Conservation (phyloP, 202 grass and related monocot species). For the Cymbopogon flexuosus region DNA sequence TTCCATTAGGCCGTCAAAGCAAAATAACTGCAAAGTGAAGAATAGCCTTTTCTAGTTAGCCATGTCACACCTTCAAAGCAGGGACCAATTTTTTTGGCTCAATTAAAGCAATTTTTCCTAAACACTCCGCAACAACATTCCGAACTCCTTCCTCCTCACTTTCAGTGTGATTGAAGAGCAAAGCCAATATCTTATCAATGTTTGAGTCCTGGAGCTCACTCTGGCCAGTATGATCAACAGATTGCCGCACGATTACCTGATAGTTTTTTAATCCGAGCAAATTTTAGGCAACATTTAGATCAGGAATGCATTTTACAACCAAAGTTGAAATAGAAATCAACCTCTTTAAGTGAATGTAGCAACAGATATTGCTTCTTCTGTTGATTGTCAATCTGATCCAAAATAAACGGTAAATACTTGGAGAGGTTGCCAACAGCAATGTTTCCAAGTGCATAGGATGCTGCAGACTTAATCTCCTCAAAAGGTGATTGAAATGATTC, state of each 20-base stretch:
- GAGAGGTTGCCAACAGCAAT: constrained; percentile 98
- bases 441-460: constrained; percentile 97
- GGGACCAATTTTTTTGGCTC: constrained; percentile 89
- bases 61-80: constrained; percentile 64
- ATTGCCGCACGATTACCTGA: constrained; percentile 93
- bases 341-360: constrained; percentile 99
- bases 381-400: constrained; percentile 99
- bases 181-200: constrained; percentile 89
- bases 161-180: constrained; percentile 99
- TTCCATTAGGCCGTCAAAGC: background rate
- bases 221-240: constrained; percentile 71
- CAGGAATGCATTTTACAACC: background rate
- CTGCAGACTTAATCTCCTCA: constrained; percentile 99
- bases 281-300: constrained; percentile 9
- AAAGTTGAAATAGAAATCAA: constrained; percentile 30
- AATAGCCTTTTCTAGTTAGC: constrained; percentile 1
- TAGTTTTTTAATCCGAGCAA: constrained; percentile 18
- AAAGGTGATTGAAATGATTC: constrained; percentile 99
- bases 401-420: constrained; percentile 96
- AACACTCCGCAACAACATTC: constrained; percentile 96
- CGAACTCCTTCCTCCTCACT: constrained; percentile 97
- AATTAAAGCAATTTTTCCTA: constrained; percentile 98
- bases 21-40: constrained; percentile 2
- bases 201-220: constrained; percentile 83
- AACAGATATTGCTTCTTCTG: constrained; percentile 98